These are phyloP conservation scores for Graphiopsis chlorocephala DNA, from an alignment of 2,329 filamentous ascomycete genomes.

Conservation along the genomic window DNA sequence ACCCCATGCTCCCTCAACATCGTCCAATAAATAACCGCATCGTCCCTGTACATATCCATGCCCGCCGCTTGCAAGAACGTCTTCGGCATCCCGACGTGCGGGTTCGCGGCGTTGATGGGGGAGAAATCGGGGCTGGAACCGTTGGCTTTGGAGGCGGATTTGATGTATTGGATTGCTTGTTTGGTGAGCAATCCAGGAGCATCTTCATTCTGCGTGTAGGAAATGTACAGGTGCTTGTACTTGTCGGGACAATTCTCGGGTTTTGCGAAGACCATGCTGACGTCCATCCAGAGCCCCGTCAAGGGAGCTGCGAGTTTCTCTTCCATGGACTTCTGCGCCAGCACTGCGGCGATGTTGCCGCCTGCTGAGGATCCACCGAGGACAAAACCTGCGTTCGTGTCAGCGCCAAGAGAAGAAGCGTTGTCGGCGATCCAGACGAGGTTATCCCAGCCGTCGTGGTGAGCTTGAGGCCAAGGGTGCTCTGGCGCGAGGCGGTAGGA, in stretches of 20 bases:
- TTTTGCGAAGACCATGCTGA: constrained; percentile 38
- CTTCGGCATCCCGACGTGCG: constrained; percentile 40
- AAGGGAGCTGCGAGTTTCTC: constrained; percentile 43
- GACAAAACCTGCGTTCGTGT: constrained; percentile 48
- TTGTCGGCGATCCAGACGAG: constrained; percentile 46
- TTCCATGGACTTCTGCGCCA: constrained; percentile 42
- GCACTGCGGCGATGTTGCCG: constrained; percentile 40
- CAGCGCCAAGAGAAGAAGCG: constrained; percentile 39
- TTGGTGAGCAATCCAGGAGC: constrained; percentile 35
- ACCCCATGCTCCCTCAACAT: constrained; percentile 46
- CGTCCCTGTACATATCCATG: constrained; percentile 52
- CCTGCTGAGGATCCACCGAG: constrained; percentile 50
- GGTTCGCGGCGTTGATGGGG: constrained; percentile 30
- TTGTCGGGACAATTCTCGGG: constrained; percentile 36
- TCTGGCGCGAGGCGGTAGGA: constrained; percentile 58
- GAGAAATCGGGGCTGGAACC: constrained; percentile 15
- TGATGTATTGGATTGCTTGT: constrained; percentile 20
- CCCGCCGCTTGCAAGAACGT: constrained; percentile 53
- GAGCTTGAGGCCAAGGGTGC: constrained; percentile 53
- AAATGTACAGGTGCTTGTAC: constrained; percentile 41
- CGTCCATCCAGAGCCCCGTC: constrained; percentile 48
- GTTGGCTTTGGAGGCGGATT: constrained; percentile 35
- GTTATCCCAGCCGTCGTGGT: constrained; percentile 52
- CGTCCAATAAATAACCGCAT: constrained; percentile 52
- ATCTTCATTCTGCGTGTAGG: constrained; percentile 41